These are phyloP conservation scores for Candida fluviatilis DNA, from an alignment of 805 yeast genomes.

Conservation along the genomic window DNA sequence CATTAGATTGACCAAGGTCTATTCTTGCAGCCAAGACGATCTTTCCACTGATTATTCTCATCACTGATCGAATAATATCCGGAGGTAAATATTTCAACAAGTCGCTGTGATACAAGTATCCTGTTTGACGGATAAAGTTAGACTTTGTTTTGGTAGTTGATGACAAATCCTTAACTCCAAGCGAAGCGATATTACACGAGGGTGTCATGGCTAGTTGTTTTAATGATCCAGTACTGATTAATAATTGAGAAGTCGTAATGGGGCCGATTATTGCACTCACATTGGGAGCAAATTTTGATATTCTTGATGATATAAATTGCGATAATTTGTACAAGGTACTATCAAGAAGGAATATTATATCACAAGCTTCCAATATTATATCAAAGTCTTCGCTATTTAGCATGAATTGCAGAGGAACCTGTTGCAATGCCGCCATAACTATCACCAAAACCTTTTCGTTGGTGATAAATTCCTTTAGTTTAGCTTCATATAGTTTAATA, in stretches of 20 bases:
- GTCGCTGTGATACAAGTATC: slow-evolving; percentile 61
- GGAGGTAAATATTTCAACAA: slow-evolving; percentile 57
- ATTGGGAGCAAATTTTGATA: slow-evolving; percentile 73
- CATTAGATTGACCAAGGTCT: slow-evolving; percentile 47
- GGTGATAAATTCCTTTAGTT: slow-evolving; percentile 42
- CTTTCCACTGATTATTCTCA: slow-evolving; percentile 78
- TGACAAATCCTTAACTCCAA: slow-evolving; percentile 52
- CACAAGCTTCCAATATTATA: slow-evolving; percentile 42
- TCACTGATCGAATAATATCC: slow-evolving; percentile 60
- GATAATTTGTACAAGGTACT: slow-evolving; percentile 42
- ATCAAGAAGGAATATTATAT: slow-evolving; percentile 43
- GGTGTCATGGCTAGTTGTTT: slow-evolving; percentile 64
- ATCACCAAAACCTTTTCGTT: slow-evolving; percentile 69
- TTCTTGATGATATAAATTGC: slow-evolving; percentile 51
- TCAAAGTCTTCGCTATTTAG: slow-evolving; percentile 27
- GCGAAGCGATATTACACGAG: slow-evolving; percentile 76
- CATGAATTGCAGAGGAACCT: slow-evolving; percentile 29
- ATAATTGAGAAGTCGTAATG: slow-evolving; percentile 64
- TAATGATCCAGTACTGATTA: slow-evolving; percentile 68
- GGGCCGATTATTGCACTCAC: slow-evolving; percentile 69
- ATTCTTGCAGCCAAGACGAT: slow-evolving; percentile 78
- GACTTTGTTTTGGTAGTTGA: slow-evolving; percentile 22
- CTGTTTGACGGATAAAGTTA: slow-evolving; percentile 55
- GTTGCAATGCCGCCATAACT: slow-evolving; percentile 65
- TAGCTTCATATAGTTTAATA: slow-evolving; percentile 25